Base-by-base conservation (phyloP, 345 rosid genomes). In the Tarenaya hassleriana region DNA sequence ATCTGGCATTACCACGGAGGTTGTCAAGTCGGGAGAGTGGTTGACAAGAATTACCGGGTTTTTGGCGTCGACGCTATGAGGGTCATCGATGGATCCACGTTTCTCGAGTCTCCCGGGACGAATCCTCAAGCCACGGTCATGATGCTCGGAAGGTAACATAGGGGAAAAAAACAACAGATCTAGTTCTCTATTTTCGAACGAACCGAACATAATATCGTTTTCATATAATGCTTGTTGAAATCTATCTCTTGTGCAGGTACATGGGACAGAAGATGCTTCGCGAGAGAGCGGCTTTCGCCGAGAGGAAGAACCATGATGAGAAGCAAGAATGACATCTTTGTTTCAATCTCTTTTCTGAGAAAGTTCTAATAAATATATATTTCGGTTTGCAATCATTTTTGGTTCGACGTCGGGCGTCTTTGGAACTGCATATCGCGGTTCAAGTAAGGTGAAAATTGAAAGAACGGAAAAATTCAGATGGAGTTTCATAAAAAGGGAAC, bases 1-100 rank as follows among this genome's bases (percentile, higher is more conserved):
- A 72, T 81, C n/a, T 84, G 86, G 86, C 94, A 77, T 55, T 84
- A 79, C 49, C 89, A 79, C 43, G 89, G 86, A 19, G 94, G 89
- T 31, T 84, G 94, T 21, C 86, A 72, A 62, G 76, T 79, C 16
- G 77, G 79, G 8, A 68, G 51, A 37, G 94, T 81, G 14, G 79
- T 81, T 5, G 89, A 84, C 64, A 62, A 17, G 24, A 69, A 79
- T 52, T 81, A 75, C 55, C 73, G 49, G 48, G 94, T 81, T 2
- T 8, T 68, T 46, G 84, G 94, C 4, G 60, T 79, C 7, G 82
- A 77, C 53, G 60, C 58, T 0, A 41, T 79, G 3, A 61, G 89
- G 60, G 82, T 84, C 34, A 59, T 84, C 7, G 86, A 84, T 70
- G 80, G 73, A 0, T 84, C 94, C 3, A 79, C 94, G 5, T 81